phyloP scores from a whole-genome alignment of 257 asterid genomes.

The Paulownia fortunei region DNA sequence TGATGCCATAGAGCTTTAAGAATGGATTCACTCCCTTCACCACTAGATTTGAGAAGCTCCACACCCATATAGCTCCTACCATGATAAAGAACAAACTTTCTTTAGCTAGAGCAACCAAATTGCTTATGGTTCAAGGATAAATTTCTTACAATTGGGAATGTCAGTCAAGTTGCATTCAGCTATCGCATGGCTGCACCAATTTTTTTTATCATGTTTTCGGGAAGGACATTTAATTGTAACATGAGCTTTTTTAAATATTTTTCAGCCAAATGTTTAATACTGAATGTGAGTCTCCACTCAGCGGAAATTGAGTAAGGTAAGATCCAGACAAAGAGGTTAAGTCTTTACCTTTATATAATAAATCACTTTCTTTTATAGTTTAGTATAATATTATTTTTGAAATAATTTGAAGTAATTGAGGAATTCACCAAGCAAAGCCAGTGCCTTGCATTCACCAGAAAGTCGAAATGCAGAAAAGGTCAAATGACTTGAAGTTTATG shows the following conservation, averaged over 20 bases:
- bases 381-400: background rate
- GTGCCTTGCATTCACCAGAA: no score
- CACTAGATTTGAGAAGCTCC: slow-evolving; percentile 68
- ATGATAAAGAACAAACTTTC: slow-evolving; percentile 7
- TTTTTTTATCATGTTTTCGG: background rate
- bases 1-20: slow-evolving; percentile 85
- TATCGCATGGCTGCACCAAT: background rate
- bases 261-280: background rate
- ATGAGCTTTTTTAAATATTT: background rate
- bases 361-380: no score
- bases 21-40: slow-evolving; percentile 75
- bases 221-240: background rate
- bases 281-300: background rate
- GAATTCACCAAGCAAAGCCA: no score
- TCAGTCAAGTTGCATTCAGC: background rate
- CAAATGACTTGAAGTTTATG: background rate
- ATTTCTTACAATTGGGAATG: background rate
- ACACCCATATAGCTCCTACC: slow-evolving; percentile 71
- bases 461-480: no score
- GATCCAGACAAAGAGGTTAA: background rate
- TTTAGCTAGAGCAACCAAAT: background rate
- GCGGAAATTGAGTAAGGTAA: background rate
- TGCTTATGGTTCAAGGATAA: background rate
- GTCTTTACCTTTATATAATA: background rate
- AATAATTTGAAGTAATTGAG: background rate